Evolutionary conservation across 257 asterid genomes (phyloP), one percentile per base, ranked within the genome.

Genomic region (Nicotiana knightiana): DNA sequence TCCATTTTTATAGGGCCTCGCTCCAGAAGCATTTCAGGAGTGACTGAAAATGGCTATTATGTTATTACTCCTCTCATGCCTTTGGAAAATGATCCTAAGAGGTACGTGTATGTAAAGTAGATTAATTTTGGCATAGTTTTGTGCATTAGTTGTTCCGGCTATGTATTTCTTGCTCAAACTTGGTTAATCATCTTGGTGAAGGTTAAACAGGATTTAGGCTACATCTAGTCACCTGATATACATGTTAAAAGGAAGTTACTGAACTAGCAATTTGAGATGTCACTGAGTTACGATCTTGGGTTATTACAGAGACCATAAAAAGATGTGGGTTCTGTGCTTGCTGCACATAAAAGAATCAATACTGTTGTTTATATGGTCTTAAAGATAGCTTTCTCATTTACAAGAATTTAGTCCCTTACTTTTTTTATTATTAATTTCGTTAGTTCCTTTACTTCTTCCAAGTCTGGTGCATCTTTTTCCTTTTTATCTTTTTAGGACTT

Each of bases 21-120:
- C 73, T 96, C 99, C 26, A 91, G 98, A 88, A 94, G 97, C 90
- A 96, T 96, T 84, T 96, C 98, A 39, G 98, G 98, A 37, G 98
- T 96, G 87, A 93, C 98, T 61, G 98, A 94, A 85, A 96, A 94
- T 81, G 99, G 99, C 83, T 96, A 94, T 90, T 94, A 89, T 73
- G 65, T 94, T 51, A 91, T 96, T 85, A 91, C 94, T 62, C 99
- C 98, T 37, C 97, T 94, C 83, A 54, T 89, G 61, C 97, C 98
- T 0, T 76, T 92, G 82, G 91, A 86, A 67, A 89, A 84, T 73
- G 89, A 88, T 78, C 89, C 93, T 57, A 91, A 89, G 83, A 96
- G 97, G 99, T 92, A 83, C 68, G 77, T 37, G 54, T 81, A 12
- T 66, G 16, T 3, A 24, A 30, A 18, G 54, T 15, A 57, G 17